Base-by-base conservation (phyloP, 75 land plant species). In the Cupressus sempervirens region DNA sequence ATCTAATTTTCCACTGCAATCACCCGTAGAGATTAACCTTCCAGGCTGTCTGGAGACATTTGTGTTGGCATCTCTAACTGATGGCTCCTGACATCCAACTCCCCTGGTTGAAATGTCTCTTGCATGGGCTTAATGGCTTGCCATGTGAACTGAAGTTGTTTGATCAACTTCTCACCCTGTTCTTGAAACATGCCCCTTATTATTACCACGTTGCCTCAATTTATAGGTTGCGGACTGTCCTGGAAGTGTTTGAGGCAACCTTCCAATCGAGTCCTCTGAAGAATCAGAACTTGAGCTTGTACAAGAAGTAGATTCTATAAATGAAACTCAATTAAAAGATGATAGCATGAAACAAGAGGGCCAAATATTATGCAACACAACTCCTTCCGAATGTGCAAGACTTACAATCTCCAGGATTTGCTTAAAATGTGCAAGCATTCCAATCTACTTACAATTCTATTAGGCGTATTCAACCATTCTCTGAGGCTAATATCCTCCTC, bases 291-390 rank as follows among this genome's bases (percentile, higher is more conserved):
- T 93, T 13, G 95, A 93, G 84, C 90, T 92, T 32, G 92, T 88
- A 76, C 93, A 92, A 62, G 97, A 95, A 10, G 94, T 92, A 23
- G 96, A 96, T 79, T 96, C 99, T 45, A 98, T 95, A 82, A 98
- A 97, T 9, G 99, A 88, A 48, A 98, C 94, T 30, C 90, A 90
- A 84, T 91, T 93, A 74, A 92, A 90, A 1, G 99, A 90, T 7
- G 99, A 98, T 72, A 98, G 85, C 80, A 95, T 86, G 68, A 98
- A 96, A 84, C 99, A 98, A 0, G 99, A 98, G 30, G 99, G 99
- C 58, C 99, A 87, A 36, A 96, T 92, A 88, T 93, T 96, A 36
- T 91, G 89, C 83, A 98, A 87, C 54, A 95, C 93, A 36, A 98
- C 88, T 30, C 99, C 99, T 83, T 95, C 97, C 0, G 91, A 86